Evolutionary conservation across 1,284 basidiomycete species (phyloP).

Genomic region (Bjerkandera adusta): DNA sequence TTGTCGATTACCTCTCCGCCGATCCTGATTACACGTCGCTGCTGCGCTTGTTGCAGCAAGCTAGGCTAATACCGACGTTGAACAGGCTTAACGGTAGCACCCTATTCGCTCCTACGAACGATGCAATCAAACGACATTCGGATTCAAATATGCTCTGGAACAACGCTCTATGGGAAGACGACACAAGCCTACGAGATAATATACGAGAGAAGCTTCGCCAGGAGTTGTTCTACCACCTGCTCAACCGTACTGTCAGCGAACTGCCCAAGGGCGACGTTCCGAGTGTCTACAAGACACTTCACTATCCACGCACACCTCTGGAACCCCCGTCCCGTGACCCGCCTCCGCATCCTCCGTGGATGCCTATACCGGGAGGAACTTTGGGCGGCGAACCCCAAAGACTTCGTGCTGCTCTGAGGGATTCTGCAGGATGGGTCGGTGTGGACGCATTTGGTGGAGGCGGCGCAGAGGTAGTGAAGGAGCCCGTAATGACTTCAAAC

Average conservation of each 20-base stretch:
- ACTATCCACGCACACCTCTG: constrained; percentile 60
- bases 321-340: constrained; percentile 61
- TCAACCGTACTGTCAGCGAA: constrained; percentile 76
- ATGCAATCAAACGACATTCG: constrained; percentile 68
- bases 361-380: constrained; percentile 78
- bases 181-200: constrained; percentile 63
- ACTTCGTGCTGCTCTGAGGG: constrained; percentile 59
- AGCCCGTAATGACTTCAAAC: constrained; percentile 59
- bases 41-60: constrained; percentile 78
- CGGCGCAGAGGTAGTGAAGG: constrained; percentile 63
- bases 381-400: constrained; percentile 84
- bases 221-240: constrained; percentile 91
- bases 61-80: constrained; percentile 89
- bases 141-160: constrained; percentile 47
- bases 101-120: constrained; percentile 94
- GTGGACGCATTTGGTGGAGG: constrained; percentile 72
- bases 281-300: constrained; percentile 59
- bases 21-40: constrained; percentile 83
- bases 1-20: constrained; percentile 76
- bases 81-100: constrained; percentile 84
- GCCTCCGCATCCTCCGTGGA: constrained; percentile 81
- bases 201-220: constrained; percentile 83
- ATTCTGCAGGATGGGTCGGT: constrained; percentile 57
- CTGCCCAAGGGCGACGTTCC: constrained; percentile 40
- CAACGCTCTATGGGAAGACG: constrained; percentile 38